Evolutionary conservation across 129 eudicot species (phyloP).

Genomic region (Chrysanthemum lavandulifolium): DNA sequence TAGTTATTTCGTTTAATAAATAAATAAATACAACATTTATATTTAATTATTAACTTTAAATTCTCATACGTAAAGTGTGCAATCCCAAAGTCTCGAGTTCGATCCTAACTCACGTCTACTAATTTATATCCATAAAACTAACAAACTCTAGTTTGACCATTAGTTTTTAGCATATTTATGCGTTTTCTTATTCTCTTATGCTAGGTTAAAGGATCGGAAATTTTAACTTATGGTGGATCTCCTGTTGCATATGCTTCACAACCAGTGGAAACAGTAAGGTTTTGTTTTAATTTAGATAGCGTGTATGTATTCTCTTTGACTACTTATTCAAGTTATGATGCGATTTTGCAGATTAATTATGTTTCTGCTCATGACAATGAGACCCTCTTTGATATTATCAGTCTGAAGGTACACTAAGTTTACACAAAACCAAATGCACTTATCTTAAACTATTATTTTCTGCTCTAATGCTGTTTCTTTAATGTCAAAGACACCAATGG

Average conservation of each 20-base stretch:
- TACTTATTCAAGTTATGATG: background rate
- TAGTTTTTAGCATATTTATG: background rate
- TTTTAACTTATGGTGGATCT: constrained; percentile 56
- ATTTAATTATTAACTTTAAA: too few relatives aligned
- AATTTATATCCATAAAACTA: too few relatives aligned
- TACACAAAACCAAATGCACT: background rate
- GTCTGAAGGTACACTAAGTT: constrained; percentile 66
- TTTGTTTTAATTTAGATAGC: background rate
- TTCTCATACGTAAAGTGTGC: too few relatives aligned
- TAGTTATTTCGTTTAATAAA: too few relatives aligned
- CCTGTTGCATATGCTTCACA: constrained; percentile 77
- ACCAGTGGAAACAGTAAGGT: constrained; percentile 81
- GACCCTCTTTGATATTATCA: constrained; percentile 86
- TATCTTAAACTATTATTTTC: background rate
- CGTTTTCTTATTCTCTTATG: background rate
- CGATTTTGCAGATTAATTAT: constrained; percentile 68
- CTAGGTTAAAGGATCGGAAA: constrained; percentile 87
- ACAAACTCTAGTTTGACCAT: background rate
- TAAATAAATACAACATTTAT: too few relatives aligned
- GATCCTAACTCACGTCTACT: too few relatives aligned
- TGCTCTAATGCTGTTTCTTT: constrained; percentile 19
- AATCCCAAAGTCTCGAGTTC: too few relatives aligned
- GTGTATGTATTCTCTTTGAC: constrained; percentile 4
- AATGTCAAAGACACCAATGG: constrained; percentile 60
- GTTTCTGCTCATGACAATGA: constrained; percentile 99